Evolutionary conservation across 495 filamentous ascomycete genomes (phyloP), one percentile per base, ranked within the genome.

Genomic region (Annulohypoxylon moriforme): DNA sequence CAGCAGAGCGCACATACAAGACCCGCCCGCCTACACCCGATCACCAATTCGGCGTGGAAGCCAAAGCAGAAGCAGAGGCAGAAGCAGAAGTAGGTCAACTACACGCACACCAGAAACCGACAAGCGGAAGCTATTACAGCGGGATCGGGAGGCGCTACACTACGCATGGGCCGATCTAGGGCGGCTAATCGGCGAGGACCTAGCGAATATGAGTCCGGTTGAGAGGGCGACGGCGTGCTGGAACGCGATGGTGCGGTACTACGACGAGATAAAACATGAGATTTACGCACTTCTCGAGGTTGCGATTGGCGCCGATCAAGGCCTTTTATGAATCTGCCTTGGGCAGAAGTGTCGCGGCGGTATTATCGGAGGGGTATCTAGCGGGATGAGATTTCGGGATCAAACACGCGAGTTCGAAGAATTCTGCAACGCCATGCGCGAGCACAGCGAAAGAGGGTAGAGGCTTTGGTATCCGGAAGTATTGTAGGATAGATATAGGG

Each of bases 81-180:
- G 25, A 29, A 27, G 22, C 22, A 27, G 49, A 31, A 63, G 14
- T 11, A 11, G 33, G 1, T 36, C 33, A 2, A 11, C 9, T 1
- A 9, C 33, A 2, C 33, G 13, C 9, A 11, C 9, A 3, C 33
- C 33, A 8, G 33, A 0, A 22, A 7, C 55, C 11, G 38, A 60
- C 29, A 27, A 14, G n/a, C 24, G 3, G 11, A 27, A 33, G 34
- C 11, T 55, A 1, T 22, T 31, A 0, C 34, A 22, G 0, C 13
- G n/a, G 11, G 50, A 53, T 14, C 34, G 42, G 22, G 6, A 20
- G 1, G 36, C 14, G 24, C 50, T 64, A 24, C 13, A 13, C 8
- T 13, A 53, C 6, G 61, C 61, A 25, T 64, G 22, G 61, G 24
- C 9, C 61, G 50, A 38, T 2, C 16, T 64, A 5, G 49, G 29